Evolutionary conservation across 495 filamentous ascomycete species (phyloP).

Genomic region (Aspergillus campestris): DNA sequence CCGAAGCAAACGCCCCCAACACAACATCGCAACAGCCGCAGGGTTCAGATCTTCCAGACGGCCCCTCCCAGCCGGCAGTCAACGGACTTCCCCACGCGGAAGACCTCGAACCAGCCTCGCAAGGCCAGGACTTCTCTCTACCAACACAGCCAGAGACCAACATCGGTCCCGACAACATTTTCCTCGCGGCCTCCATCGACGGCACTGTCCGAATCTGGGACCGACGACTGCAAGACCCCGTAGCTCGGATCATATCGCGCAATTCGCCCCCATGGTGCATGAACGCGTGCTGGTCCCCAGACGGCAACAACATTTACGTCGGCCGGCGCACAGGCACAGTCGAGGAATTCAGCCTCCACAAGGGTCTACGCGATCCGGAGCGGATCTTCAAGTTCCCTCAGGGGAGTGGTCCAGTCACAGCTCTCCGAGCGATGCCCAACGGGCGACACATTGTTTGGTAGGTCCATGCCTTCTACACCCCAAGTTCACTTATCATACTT

Average conservation of each 20-base stretch:
- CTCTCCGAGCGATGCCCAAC: conserved; percentile 85
- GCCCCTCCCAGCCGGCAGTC: conserved; percentile 16
- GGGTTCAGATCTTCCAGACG: conserved; percentile 13
- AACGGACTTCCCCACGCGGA: conserved; percentile 50
- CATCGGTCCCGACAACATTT: conserved; percentile 54
- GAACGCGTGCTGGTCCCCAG: conserved; percentile 93
- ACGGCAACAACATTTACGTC: conserved; percentile 92
- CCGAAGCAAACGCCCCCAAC: conserved; percentile 6
- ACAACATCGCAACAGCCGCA: conserved; percentile 4
- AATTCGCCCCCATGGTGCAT: conserved; percentile 94
- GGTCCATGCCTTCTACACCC: conserved; percentile 13
- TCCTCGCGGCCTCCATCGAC: conserved; percentile 80
- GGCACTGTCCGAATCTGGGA: conserved; percentile 91
- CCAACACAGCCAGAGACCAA: conserved; percentile 27
- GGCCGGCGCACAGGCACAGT: conserved; percentile 90
- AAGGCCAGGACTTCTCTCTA: conserved; percentile 24
- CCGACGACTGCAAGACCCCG: conserved; percentile 62
- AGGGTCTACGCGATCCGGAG: conserved; percentile 63
- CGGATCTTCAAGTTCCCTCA: conserved; percentile 85
- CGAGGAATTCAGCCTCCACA: conserved; percentile 87
- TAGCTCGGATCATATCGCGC: conserved; percentile 66
- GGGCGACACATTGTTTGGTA: conserved; percentile 86
- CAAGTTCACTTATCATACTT: neutral
- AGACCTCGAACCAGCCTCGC: conserved; percentile 24
- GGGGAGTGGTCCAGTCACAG: conserved; percentile 82